Percentiles rank a stretch among this genome's conserved stretches.
phyloP scores from a whole-genome alignment of 768 basidiomycete genomes.

The Leucocoprinus leucothites region DNA sequence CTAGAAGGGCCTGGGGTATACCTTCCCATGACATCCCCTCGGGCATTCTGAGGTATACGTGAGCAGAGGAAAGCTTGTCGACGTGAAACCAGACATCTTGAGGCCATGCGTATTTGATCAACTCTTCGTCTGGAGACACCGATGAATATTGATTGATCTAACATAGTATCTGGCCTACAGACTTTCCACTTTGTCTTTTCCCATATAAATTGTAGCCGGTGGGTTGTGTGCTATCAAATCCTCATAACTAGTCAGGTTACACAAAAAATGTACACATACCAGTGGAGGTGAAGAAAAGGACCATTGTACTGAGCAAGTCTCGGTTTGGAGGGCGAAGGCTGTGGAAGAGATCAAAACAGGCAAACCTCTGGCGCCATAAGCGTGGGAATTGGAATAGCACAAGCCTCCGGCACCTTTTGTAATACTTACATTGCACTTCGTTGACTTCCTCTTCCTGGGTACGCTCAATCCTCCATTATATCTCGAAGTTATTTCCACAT shows the following conservation, averaged over 20 bases:
- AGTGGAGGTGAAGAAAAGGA: slow-evolving; percentile 48
- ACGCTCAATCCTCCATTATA: no score
- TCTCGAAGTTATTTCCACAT: no score
- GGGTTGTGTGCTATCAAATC: slow-evolving; percentile 51
- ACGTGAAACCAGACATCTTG: slow-evolving; percentile 96
- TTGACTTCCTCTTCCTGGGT: no score
- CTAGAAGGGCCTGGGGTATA: slow-evolving; percentile 76
- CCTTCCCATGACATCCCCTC: slow-evolving; percentile 81
- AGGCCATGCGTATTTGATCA: slow-evolving; percentile 90
- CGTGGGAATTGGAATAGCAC: slow-evolving; percentile 13
- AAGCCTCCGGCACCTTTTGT: neutral
- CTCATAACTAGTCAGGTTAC: slow-evolving; percentile 1
- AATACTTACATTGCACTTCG: no score
- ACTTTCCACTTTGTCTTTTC: slow-evolving; percentile 96
- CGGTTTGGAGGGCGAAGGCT: neutral
- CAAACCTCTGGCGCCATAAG: slow-evolving; percentile 5
- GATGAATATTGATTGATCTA: slow-evolving; percentile 17
- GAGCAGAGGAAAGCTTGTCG: slow-evolving; percentile 95
- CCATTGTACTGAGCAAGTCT: slow-evolving; percentile 38
- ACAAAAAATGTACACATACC: slow-evolving; percentile 23
- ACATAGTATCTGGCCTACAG: slow-evolving; percentile 22
- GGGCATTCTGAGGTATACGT: slow-evolving; percentile 93
- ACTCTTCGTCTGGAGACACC: slow-evolving; percentile 75
- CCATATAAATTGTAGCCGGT: slow-evolving; percentile 84
- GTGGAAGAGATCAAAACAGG: slow-evolving; percentile 4